phyloP scores from a whole-genome alignment of 306 rosid species.

The Dryas octopetala region DNA sequence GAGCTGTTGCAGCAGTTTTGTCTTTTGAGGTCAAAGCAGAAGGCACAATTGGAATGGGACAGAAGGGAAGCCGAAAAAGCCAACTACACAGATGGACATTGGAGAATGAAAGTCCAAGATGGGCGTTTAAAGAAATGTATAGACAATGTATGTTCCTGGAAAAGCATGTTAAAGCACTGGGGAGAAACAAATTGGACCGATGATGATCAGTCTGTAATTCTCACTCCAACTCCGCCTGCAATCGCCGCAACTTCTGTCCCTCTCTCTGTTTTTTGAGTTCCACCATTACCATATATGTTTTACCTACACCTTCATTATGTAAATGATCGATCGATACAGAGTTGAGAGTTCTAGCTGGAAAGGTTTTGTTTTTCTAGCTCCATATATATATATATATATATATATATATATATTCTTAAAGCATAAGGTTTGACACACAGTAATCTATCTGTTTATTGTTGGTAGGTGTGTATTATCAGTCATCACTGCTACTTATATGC shows the following conservation, averaged over 20 bases:
- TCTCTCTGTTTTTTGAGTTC: slow-evolving; percentile 15
- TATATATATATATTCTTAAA: background rate
- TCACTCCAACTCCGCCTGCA: slow-evolving; percentile 57
- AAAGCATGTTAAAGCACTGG: slow-evolving; percentile 89
- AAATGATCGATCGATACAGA: background rate
- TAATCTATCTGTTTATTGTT: background rate
- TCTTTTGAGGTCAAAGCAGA: slow-evolving; percentile 71
- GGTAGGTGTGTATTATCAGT: background rate
- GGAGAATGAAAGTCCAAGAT: slow-evolving; percentile 65
- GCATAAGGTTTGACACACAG: background rate
- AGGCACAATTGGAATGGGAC: slow-evolving; percentile 92
- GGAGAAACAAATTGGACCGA: slow-evolving; percentile 97
- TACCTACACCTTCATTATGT: background rate
- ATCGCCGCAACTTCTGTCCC: slow-evolving; percentile 15
- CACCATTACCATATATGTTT: background rate
- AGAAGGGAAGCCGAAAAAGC: slow-evolving; percentile 68
- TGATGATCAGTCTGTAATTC: slow-evolving; percentile 27
- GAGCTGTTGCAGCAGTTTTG: slow-evolving; percentile 79
- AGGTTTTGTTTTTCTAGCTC: background rate
- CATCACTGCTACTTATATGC: background rate
- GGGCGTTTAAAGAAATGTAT: slow-evolving; percentile 60
- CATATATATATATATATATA: background rate
- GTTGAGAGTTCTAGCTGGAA: background rate
- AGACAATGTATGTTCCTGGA: slow-evolving; percentile 79
- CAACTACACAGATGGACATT: slow-evolving; percentile 80